Conservation (phyloP, 352 stramenopile genomes). For the Lagenidium sp. region DNA sequence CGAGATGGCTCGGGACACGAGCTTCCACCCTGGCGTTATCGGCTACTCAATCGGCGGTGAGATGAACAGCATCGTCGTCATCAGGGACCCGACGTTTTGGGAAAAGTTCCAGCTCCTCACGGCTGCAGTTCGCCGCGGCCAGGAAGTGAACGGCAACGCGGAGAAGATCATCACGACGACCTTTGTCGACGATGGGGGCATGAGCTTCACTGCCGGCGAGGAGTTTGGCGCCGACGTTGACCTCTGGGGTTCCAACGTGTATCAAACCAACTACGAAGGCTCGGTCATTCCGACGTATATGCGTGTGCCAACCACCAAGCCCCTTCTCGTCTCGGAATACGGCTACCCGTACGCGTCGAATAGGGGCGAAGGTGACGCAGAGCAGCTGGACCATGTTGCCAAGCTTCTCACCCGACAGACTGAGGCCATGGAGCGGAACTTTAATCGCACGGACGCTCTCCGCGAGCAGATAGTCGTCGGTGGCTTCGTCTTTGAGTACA, state of each 20-base stretch:
- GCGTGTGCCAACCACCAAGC: conserved; percentile 26
- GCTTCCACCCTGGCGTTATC: conserved; percentile 40
- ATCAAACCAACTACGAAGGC: conserved; percentile 51
- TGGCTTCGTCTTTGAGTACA: conserved; percentile 74
- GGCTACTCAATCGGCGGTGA: conserved; percentile 68
- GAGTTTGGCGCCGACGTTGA: conserved; percentile 42
- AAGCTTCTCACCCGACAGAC: conserved; percentile 34
- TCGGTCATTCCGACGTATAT: conserved; percentile 46
- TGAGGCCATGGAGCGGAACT: conserved; percentile 49
- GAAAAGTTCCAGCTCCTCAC: conserved; percentile 47
- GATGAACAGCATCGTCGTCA: conserved; percentile 61
- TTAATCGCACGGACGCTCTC: conserved; percentile 27
- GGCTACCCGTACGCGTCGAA: conserved; percentile 49
- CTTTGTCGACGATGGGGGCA: conserved; percentile 53
- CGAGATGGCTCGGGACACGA: conserved; percentile 46
- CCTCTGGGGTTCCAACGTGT: conserved; percentile 65
- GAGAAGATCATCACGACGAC: conserved; percentile 77
- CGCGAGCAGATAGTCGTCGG: conserved; percentile 44
- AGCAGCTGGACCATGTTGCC: conserved; percentile 33
- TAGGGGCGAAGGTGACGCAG: conserved; percentile 21
- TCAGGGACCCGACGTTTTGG: conserved; percentile 46
- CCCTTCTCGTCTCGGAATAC: conserved; percentile 55
- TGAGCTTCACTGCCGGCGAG: conserved; percentile 35
- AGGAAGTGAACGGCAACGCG: conserved; percentile 30
- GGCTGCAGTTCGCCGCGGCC: conserved; percentile 31